Evolutionary conservation across 108 stramenopile genomes (phyloP), one percentile per base, ranked within the genome.

Genomic region (Nitzschia sp.): DNA sequence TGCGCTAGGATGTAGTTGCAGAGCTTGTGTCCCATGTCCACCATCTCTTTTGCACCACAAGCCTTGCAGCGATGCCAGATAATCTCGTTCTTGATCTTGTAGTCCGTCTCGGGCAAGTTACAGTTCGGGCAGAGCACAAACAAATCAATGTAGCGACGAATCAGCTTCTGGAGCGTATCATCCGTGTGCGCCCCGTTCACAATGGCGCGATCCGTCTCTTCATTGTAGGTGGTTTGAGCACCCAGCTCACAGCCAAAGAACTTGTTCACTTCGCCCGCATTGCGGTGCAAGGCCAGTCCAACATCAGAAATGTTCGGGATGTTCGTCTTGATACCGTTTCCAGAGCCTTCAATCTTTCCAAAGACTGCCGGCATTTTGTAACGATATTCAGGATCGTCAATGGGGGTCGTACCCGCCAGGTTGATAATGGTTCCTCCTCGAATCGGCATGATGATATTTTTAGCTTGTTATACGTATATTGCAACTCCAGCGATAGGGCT

Each of bases 91-190:
- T 99, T 99, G 77, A 99, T 95, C 70, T 95, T 95, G 92, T 98
- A 97, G 46, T 96, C 88, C 29, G 98, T 97, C 82, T 99, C 99
- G 0, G 99, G 99, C 60, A 97, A 82, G 23, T 88, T 57, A 71
- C 99, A 99, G 64, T 87, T 87, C 77, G 96, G 96, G 71, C 99
- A 99, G n/a, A 99, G 72, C 23, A 99, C 99, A 71, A 98, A 99
- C 28, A 67, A 54, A 59, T 98, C 94, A 76, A 98, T 88, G 91
- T 98, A 99, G 45, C 85, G 87, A 82, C 88, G 87, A 24, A 98
- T 81, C 61, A 90, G 53, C 59, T 92, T 74, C 82, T 99, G 99
- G 26, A 99, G 75, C 17, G 74, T 86, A 53, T 59, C 76, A 69
- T 97, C 94, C 66, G 89, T 86, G 76, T 98, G 98, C 21, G 97